A percentile compares a stretch with the other conserved stretches of the same genome.
phyloP scores from a whole-genome alignment of 2,329 filamentous ascomycete genomes.

The Chrysoporthe deuterocubensis region DNA sequence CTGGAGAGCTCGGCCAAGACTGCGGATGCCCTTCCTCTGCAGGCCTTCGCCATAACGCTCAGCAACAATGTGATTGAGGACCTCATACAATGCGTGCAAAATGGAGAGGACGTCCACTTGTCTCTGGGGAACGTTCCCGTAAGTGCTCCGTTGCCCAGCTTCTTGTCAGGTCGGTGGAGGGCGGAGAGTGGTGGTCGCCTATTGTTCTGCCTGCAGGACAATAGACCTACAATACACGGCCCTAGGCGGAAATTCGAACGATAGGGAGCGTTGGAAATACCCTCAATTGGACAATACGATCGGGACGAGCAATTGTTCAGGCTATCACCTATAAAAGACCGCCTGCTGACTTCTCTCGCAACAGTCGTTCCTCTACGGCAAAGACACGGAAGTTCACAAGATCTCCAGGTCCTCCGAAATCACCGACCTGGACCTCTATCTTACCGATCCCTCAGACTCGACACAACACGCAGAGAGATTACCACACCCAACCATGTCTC shows the following conservation, averaged over 20 bases:
- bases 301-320: not conserved
- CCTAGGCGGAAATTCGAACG: conserved; percentile 2
- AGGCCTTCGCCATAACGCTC: conserved; percentile 63
- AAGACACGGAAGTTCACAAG: conserved; percentile 37
- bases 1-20: conserved; percentile 56
- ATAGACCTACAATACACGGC: not conserved
- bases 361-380: conserved; percentile 60
- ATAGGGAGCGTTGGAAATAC: not conserved
- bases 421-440: conserved; percentile 60
- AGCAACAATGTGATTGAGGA: conserved; percentile 62
- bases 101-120: conserved; percentile 60
- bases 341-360: conserved; percentile 15
- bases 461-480: conserved; percentile 52
- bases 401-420: conserved; percentile 47
- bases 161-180: not conserved
- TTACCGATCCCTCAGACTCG: conserved; percentile 55
- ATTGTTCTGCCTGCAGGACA: conserved; percentile 13
- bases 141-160: conserved; percentile 44
- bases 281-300: conserved; percentile 9
- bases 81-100: conserved; percentile 63
- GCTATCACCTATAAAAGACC: not conserved
- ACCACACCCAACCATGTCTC: conserved; percentile 53
- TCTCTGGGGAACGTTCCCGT: conserved; percentile 63
- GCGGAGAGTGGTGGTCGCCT: conserved; percentile 8
- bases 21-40: conserved; percentile 50